Evolutionary conservation across 2,329 filamentous ascomycete genomes (phyloP), one percentile per base, ranked within the genome.

Genomic region (Diaporthe sp.): DNA sequence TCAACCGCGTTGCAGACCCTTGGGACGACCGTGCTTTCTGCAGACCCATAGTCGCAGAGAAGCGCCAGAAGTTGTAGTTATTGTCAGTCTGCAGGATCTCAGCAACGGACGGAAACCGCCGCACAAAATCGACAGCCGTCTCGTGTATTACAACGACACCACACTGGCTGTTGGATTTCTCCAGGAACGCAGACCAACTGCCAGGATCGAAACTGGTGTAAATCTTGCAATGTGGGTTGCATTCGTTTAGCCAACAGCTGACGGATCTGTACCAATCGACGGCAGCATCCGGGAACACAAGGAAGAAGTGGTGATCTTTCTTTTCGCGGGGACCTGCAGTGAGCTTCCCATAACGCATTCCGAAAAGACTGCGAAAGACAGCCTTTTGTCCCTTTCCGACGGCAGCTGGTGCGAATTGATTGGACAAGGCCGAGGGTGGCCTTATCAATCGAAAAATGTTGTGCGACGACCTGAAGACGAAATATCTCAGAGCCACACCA

Each of bases 81-180:
- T 79, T 74, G 9, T 70, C 73, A 30, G 79, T 78, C 12, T 78
- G 67, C 2, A 89, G 81, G 3, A 85, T 75, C 3, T 77, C 74
- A 25, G 77, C 52, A 13, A 89, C 76, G 0, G 77, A 75, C 1
- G 87, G 85, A 64, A 89, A 83, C 3, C 81, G 80, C 10, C 85
- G 81, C 8, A 87, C 75, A 7, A 80, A 79, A 78, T 81, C 82
- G 13, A 83, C 76, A 6, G 81, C 81, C 17, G 83, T 80, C 78
- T 89, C 86, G 74, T 89, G 86, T 4, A 89, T 79, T 47, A 90
- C 85, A 15, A 89, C 79, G 5, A 78, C 78, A 17, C 80, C 81
- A 50, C 71, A 66, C 17, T 2, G 66, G 78, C 76, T 28, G 82
- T 80, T 78, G 38, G 77, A 54, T 47, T 54, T 75, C 25, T 80